These are phyloP conservation scores for Solanum virginianum DNA, from an alignment of 257 asterid genomes.

Conservation along the genomic window DNA sequence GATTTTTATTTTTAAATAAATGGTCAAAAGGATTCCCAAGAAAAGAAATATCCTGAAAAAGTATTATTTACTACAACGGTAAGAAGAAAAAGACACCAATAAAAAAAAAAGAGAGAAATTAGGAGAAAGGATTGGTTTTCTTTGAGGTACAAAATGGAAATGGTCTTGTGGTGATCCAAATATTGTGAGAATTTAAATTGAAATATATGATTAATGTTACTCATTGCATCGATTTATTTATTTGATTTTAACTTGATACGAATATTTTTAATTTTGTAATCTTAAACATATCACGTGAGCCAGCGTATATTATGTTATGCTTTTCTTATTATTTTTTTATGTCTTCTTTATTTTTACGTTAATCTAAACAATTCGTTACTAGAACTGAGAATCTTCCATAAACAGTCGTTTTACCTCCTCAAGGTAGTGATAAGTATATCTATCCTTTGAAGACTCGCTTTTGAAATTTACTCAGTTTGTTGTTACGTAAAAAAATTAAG, in stretches of 20 bases:
- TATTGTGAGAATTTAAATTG: slow-evolving; percentile 8
- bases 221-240: neutral
- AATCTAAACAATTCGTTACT: too few species aligned
- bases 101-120: neutral
- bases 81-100: neutral
- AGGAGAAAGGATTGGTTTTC: neutral
- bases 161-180: slow-evolving; percentile 71
- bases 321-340: neutral
- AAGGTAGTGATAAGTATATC: neutral
- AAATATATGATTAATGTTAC: neutral
- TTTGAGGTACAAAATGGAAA: slow-evolving; percentile 16
- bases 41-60: slow-evolving; percentile 1
- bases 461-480: too few species aligned
- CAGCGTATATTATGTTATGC: neutral
- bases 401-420: neutral
- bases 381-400: rapidly evolving
- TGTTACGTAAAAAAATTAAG: too few species aligned
- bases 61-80: neutral
- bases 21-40: slow-evolving; percentile 21
- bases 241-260: rapidly evolving
- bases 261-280: neutral
- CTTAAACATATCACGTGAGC: neutral
- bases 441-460: too few species aligned
- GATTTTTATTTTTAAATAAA: neutral
- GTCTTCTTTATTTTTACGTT: neutral